phyloP scores from a whole-genome alignment of 1,284 basidiomycete species.

The Tranzscheliella williamsii region DNA sequence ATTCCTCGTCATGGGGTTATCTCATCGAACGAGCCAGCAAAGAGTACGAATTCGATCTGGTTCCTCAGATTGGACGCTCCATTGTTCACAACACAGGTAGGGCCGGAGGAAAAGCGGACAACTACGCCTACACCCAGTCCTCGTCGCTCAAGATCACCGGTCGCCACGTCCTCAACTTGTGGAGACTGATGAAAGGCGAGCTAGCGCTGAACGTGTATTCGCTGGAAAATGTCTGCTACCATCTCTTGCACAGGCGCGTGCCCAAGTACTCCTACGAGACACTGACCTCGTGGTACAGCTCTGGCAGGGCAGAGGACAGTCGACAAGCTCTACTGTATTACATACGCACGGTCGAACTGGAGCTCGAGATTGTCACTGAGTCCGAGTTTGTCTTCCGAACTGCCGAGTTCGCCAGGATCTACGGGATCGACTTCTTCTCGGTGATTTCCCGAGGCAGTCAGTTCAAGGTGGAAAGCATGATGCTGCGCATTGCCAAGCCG shows the following conservation, averaged over 20 bases:
- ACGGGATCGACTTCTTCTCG: conserved; percentile 94
- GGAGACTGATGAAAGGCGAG: conserved; percentile 88
- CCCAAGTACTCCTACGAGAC: conserved; percentile 75
- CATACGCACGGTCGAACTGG: conserved; percentile 38
- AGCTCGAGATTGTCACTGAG: conserved; percentile 48
- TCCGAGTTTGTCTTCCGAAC: conserved; percentile 57
- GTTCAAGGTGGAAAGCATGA: conserved; percentile 97
- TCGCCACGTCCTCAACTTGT: conserved; percentile 86
- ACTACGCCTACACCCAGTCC: conserved; percentile 72
- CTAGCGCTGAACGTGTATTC: conserved; percentile 78
- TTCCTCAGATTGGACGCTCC: conserved; percentile 61
- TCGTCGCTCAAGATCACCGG: conserved; percentile 84
- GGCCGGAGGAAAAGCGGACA: conserved; percentile 47
- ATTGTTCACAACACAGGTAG: conserved; percentile 43
- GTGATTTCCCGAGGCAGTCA: conserved; percentile 93
- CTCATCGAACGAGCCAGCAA: conserved; percentile 70
- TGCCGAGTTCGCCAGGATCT: conserved; percentile 87
- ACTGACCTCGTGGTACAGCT: conserved; percentile 74
- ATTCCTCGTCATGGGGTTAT: conserved; percentile 88
- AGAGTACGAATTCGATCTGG: conserved; percentile 57
- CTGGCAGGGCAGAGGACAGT: conserved; percentile 14
- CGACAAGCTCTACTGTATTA: conserved; percentile 42
- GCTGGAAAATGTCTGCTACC: conserved; percentile 81
- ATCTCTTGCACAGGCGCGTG: conserved; percentile 60
- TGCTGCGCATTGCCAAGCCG: conserved; percentile 97